Base-by-base conservation (phyloP, 2,329 filamentous ascomycete species). In the Lasiodiplodia citricola region DNA sequence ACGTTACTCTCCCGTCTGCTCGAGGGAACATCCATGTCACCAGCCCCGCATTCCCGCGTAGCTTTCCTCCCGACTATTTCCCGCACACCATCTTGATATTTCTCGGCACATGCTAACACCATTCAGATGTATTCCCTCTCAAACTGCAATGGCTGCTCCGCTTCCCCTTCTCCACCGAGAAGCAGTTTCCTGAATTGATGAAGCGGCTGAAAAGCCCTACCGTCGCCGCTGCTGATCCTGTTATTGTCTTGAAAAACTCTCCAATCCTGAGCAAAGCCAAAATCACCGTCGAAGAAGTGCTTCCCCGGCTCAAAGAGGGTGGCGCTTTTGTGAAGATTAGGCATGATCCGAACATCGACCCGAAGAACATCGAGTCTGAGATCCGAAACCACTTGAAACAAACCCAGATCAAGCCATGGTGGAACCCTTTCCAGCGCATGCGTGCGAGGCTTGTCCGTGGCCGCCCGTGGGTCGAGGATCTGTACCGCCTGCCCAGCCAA, bases 261-360 rank as follows among this genome's bases (percentile, higher is more conserved):
- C 38, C 50, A 6, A 81, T 89, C 38, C 73, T 80, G 16, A 80
- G 86, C 56, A 86, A 86, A 66, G 91, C 90, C 0, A 87, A 93
- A 28, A 83, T 97, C 58, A 89, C 90, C 69, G 88, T 97, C 57
- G 92, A 90, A 3, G 91, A 97, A 75, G 90, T 97, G 18, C 80
- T 97, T 21, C 94, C 94, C 0, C 87, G 94, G 3, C 84, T 96
- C 35, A 94, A 96, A 74, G 96, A 99, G 76, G 96, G 96, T 18
- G 96, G 96, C 14, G 93, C 93, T 0, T 98, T 96, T 77, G 90
- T 98, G 78, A 97, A 96, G 78, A 94, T 96, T 76, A 86, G 86
- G 18, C 87, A 87, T 72, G 83, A 84, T 77, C 81, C 57, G 74
- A 84, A 58, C 76, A 73, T 78, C 69, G 73, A 83, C 68, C 77